Evolutionary conservation across 805 yeast genomes (phyloP).

Genomic region (Diddensiella santjacobensis): DNA sequence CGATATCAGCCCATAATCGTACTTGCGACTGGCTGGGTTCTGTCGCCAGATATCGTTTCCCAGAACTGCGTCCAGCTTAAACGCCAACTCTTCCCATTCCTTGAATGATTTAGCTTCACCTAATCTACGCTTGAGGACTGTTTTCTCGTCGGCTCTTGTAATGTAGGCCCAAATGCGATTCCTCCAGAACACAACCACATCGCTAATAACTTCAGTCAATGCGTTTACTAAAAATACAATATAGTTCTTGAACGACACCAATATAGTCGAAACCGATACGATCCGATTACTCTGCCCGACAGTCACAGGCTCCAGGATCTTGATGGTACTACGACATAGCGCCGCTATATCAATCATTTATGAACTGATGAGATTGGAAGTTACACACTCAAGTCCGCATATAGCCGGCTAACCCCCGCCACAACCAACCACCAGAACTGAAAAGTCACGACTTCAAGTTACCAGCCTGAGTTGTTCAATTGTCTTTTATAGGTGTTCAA

Average conservation of each 20-base stretch:
- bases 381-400: no score
- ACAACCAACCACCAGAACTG: no score
- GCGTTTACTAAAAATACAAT: conserved; percentile 9
- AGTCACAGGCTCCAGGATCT: no score
- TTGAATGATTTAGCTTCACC: conserved; percentile 50
- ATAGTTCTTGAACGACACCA: conserved; percentile 3
- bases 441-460: no score
- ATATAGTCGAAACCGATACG: background rate
- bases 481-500: no score
- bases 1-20: conserved; percentile 78
- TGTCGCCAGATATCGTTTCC: conserved; percentile 54
- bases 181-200: conserved; percentile 28
- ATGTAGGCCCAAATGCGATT: conserved; percentile 17
- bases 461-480: no score
- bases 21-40: conserved; percentile 73
- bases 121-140: conserved; percentile 24
- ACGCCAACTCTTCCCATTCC: conserved; percentile 59
- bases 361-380: background rate
- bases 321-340: no score
- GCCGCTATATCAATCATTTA: background rate
- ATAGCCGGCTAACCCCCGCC: no score
- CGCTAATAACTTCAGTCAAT: conserved; percentile 12
- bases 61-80: conserved; percentile 39
- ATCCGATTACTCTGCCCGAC: no score
- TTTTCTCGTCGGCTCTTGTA: conserved; percentile 23